These are phyloP conservation scores for Bryum argenteum DNA, from an alignment of 225 moss, liverwort and hornwort species.

Conservation along the genomic window DNA sequence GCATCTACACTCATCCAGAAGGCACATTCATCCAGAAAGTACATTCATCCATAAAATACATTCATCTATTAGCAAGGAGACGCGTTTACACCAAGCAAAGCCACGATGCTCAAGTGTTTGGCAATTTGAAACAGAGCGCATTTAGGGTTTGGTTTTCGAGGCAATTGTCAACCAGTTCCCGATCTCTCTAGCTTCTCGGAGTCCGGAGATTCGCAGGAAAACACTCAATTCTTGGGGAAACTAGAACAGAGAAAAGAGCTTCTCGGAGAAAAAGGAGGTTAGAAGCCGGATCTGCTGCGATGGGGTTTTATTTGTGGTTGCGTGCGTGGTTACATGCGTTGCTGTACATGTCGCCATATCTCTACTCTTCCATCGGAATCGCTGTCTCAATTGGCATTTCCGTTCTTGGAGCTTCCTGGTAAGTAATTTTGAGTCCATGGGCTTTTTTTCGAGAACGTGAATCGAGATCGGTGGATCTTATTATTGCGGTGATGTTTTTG, in stretches of 20 bases:
- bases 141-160: conserved; percentile 33
- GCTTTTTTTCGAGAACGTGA: neutral
- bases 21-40: neutral
- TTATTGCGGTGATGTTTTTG: conserved; percentile 19
- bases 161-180: neutral
- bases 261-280: neutral
- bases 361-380: conserved; percentile 89
- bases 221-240: neutral
- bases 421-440: conserved; percentile 28
- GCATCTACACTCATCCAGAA: no score
- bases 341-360: conserved; percentile 93
- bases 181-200: conserved; percentile 1
- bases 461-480: conserved; percentile 19
- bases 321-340: conserved; percentile 86
- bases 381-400: conserved; percentile 93
- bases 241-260: neutral
- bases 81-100: conserved; percentile 1
- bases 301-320: conserved; percentile 69
- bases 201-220: neutral
- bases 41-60: no score
- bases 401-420: conserved; percentile 89
- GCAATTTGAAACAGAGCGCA: conserved; percentile 1
- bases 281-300: conserved; percentile 27
- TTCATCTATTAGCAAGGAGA: neutral
- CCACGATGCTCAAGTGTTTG: neutral